Base-by-base conservation (phyloP, 345 rosid species). In the Salix caprea region DNA sequence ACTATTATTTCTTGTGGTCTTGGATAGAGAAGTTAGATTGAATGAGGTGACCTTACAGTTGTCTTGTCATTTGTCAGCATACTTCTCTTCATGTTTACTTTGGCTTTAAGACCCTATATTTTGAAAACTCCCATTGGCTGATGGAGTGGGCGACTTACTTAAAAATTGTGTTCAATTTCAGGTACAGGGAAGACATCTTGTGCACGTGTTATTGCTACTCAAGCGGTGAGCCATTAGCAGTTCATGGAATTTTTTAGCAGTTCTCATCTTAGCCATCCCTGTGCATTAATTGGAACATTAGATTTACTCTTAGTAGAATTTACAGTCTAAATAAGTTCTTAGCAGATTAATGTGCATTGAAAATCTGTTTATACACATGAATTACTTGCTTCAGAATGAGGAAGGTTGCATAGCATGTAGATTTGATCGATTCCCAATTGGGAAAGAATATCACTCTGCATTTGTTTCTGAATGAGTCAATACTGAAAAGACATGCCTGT, bases 171-270 rank as follows among this genome's bases (percentile, higher is more conserved):
- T 76, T 69, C 46, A 69, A 75, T 72, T 80, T 14, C 85, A 96
- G 98, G 98, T 82, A 94, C 97, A 42, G 98, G 99, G 84, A 96
- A 96, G 89, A 94, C 98, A 56, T 93, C 98, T 36, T 90, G 91
- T 79, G 99, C 98, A 16, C 95, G 95, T 80, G 92, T 96, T 79
- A 93, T 93, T 72, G 94, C 98, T 72, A 88, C 84, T 80, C 98
- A 91, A 76, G 97, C 94, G 56, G 97, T 93, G 84, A 91, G 96
- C 76, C 76, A 65, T 79, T 24, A 30, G 68, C 77, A 37, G 72
- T 66, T 67, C 28, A 34, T 12, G 40, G 71, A 39, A 37, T 46
- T n/a, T 76, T 65, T 65, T 28, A 68, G 21, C 32, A 30, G 32
- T 52, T 56, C 72, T 77, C 26, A 23, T 69, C 65, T 50, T 21